Base-by-base conservation (phyloP, 257 asterid species). In the Scutellaria minor region DNA sequence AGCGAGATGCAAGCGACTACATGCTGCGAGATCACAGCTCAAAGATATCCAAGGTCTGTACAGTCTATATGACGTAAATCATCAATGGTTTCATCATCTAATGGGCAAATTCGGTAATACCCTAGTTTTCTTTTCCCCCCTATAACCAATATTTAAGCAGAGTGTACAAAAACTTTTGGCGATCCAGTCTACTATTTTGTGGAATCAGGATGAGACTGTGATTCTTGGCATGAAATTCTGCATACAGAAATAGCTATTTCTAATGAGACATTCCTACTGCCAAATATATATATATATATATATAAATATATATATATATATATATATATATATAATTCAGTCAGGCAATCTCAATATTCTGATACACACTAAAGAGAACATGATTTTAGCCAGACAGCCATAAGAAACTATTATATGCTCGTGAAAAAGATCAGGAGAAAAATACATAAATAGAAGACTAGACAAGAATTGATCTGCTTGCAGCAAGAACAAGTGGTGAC, bases 401-500 rank as follows among this genome's bases (percentile, higher is more conserved):
- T 46, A 68, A 81, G 13, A 48, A 65, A 65, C 61, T 62, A 64
- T 3, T 56, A 47, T 24, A 69, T 46, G 55, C 41, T 42, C 37
- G 59, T 27, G 24, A 40, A 71, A 66, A 42, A 62, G 52, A 37
- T 54, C 39, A 35, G 20, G 58, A 50, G 27, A 55, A 47, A 52
- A 50, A 59, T 52, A 48, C 37, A 45, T 15, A 52, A 22, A 65
- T n/a, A 51, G 47, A 56, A 40, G 35, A 40, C 13, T 61, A 50
- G 13, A 41, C 15, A 31, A 6, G 54, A 13, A 52, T 63, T 14
- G 37, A 62, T 57, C 48, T 37, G 18, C 66, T 39, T 4, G 76
- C 14, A 72, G 74, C 65, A 66, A 75, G 40, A 66, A 72, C 40
- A 3, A 67, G 66, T 45, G 65, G 46, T 13, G 40, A 35, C 39